phyloP scores from a whole-genome alignment of 148 eudicot genomes.

The Chenopodium suecicum region DNA sequence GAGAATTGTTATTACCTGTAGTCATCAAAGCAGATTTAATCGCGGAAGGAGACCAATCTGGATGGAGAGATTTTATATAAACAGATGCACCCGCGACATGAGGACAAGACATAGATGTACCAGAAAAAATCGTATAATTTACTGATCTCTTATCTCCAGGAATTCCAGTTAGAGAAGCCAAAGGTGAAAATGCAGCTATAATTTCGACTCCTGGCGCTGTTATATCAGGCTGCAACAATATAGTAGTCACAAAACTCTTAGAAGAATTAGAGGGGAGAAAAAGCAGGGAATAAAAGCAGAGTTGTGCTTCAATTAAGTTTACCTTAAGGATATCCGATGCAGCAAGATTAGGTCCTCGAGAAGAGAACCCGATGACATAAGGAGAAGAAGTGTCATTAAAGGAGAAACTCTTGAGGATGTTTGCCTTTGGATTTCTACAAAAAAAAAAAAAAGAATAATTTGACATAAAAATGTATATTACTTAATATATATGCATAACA shows the following conservation, averaged over 20 bases:
- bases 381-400: constrained; percentile 34
- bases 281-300: no score
- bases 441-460: no score
- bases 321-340: constrained; percentile 22
- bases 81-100: constrained; percentile 68
- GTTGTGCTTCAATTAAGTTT: neutral
- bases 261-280: no score
- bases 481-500: no score
- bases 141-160: neutral
- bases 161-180: no score
- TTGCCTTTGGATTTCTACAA: constrained; percentile 15
- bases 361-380: constrained; percentile 33
- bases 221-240: constrained; percentile 53
- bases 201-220: constrained; percentile 68
- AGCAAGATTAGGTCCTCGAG: constrained; percentile 36
- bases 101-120: constrained; percentile 77
- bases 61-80: constrained; percentile 55
- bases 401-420: constrained; percentile 32
- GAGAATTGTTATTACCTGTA: constrained; percentile 35
- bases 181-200: constrained; percentile 38
- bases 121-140: constrained; percentile 38
- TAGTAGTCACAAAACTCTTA: no score
- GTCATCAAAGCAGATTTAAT: constrained; percentile 75
- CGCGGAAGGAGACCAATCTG: constrained; percentile 69
- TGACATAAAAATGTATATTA: no score